Conservation (phyloP, 345 rosid species). For the Toxicodendron radicans region DNA sequence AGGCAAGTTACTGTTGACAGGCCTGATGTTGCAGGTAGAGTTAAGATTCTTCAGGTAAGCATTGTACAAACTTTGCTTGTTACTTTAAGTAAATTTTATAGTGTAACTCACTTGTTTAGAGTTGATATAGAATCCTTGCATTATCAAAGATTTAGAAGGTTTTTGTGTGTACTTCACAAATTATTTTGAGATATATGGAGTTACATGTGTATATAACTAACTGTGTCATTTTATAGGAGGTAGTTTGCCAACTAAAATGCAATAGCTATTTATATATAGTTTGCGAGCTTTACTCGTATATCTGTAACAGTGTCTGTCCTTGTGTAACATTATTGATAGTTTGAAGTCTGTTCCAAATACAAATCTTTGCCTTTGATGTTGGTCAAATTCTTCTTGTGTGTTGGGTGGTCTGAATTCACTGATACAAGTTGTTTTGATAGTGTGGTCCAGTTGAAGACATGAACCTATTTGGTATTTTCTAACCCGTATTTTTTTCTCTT, state of each 20-base stretch:
- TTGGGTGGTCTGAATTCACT: neutral
- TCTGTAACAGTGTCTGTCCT: neutral
- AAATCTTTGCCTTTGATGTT: neutral
- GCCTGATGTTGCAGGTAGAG: conserved; percentile 95
- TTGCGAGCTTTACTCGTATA: neutral
- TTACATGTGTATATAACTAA: neutral
- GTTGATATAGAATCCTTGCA: neutral
- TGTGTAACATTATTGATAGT: neutral
- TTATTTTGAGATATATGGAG: no score
- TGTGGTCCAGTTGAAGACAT: neutral
- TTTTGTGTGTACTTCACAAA: neutral
- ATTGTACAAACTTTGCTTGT: neutral
- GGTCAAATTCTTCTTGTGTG: no score
- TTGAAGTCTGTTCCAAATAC: neutral
- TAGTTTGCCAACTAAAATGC: neutral
- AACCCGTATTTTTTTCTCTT: neutral
- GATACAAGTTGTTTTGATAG: neutral
- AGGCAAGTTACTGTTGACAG: conserved; percentile 85
- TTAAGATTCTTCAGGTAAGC: conserved; percentile 83
- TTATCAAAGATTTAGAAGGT: neutral
- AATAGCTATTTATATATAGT: neutral
- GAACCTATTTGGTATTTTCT: no score
- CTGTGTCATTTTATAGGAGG: neutral
- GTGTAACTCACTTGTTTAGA: neutral
- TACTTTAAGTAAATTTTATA: neutral